Conservation (phyloP, 2,329 filamentous ascomycete species). For the Xylariaceae sp. region DNA sequence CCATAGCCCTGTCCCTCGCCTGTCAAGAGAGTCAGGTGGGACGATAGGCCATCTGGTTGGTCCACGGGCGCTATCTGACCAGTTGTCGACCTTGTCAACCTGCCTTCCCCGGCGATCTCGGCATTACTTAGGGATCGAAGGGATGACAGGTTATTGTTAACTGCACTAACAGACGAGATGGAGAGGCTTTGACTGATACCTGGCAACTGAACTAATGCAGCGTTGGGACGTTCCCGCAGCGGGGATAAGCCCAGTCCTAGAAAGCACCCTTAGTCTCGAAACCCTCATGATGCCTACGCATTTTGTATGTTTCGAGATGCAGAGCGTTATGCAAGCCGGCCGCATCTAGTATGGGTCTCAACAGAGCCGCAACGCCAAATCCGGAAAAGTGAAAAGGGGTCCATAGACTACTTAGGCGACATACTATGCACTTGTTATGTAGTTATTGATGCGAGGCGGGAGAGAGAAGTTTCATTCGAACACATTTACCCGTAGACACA, state of each 20-base stretch:
- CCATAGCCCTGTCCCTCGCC: conserved; percentile 17
- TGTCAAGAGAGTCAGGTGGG: conserved; percentile 33
- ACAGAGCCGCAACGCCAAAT: conserved; percentile 35
- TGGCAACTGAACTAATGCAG: conserved; percentile 34
- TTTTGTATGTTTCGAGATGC: conserved; percentile 14
- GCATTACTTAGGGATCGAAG: conserved; percentile 33
- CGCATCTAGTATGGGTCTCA: conserved; percentile 22
- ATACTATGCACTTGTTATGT: conserved; percentile 8
- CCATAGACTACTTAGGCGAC: background rate
- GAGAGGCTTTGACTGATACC: conserved; percentile 22
- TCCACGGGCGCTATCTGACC: conserved; percentile 30
- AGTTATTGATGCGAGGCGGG: background rate
- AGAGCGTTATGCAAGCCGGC: conserved; percentile 8
- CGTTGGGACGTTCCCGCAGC: conserved; percentile 31
- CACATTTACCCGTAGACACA: conserved; percentile 22
- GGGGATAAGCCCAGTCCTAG: conserved; percentile 19
- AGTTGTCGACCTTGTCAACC: conserved; percentile 27
- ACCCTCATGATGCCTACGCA: conserved; percentile 11
- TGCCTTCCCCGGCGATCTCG: conserved; percentile 37
- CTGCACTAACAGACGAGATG: conserved; percentile 25
- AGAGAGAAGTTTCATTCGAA: background rate
- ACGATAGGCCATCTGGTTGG: conserved; percentile 36
- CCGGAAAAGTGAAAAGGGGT: conserved; percentile 22
- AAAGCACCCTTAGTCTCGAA: too few relatives aligned
- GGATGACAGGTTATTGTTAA: conserved; percentile 17